phyloP scores from a whole-genome alignment of 257 asterid genomes.

The Solanum tarapatanum region DNA sequence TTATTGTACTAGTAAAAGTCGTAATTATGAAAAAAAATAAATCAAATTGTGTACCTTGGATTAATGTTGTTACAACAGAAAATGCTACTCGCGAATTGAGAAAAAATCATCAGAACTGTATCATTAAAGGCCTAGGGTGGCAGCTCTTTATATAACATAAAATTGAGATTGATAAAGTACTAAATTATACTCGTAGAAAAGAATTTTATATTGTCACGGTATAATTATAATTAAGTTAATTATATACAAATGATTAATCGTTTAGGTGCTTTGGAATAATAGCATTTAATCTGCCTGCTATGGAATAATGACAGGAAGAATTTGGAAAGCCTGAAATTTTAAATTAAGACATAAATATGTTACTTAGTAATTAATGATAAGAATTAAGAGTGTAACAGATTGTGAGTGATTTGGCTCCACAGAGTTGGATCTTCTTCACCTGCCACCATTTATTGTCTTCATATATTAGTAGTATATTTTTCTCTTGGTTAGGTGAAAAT shows the following conservation, averaged over 20 bases:
- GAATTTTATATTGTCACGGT: background rate
- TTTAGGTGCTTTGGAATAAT: background rate
- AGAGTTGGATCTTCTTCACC: background rate
- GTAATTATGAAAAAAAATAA: background rate
- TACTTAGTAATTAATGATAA: background rate
- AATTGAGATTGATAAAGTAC: too few species aligned
- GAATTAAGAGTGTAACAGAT: background rate
- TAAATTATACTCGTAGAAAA: too few species aligned
- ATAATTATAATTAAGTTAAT: too few species aligned
- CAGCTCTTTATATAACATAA: background rate
- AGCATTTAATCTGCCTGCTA: background rate
- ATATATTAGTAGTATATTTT: background rate
- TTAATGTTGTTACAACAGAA: background rate
- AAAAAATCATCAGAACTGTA: too few species aligned
- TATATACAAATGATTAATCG: background rate
- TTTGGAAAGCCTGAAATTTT: background rate
- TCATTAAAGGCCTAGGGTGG: background rate
- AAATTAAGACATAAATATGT: background rate
- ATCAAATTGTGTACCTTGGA: background rate
- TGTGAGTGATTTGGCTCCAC: background rate
- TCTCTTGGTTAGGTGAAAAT: background rate
- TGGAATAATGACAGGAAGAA: slow-evolving; percentile 1
- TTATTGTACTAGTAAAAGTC: background rate
- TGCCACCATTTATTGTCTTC: background rate
- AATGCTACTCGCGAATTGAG: fast-evolving